phyloP scores from a whole-genome alignment of 805 yeast genomes.

The Brettanomyces anomalus region DNA sequence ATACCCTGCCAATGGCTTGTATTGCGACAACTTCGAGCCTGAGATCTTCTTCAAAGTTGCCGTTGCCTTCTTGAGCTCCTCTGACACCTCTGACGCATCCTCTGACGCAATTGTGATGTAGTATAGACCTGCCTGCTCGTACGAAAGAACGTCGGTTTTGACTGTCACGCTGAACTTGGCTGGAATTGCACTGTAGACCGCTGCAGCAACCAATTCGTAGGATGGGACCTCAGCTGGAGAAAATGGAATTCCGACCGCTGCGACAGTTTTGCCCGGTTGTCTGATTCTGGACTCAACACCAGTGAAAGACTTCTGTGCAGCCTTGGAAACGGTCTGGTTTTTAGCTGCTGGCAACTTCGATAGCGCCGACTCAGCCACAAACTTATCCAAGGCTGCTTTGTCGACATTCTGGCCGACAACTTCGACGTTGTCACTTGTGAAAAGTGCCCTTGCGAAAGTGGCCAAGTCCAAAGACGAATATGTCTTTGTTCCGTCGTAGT shows the following conservation, averaged over 20 bases:
- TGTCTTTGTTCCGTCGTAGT: conserved; percentile 55
- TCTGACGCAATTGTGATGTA: conserved; percentile 56
- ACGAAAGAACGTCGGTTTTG: conserved; percentile 47
- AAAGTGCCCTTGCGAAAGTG: conserved; percentile 56
- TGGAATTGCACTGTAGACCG: conserved; percentile 42
- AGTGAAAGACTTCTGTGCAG: conserved; percentile 31
- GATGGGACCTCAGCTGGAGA: conserved; percentile 52
- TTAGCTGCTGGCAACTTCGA: conserved; percentile 51
- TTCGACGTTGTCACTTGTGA: conserved; percentile 61
- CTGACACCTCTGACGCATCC: conserved; percentile 48
- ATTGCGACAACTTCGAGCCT: conserved; percentile 20
- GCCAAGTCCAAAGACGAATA: conserved; percentile 57
- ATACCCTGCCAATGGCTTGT: conserved; percentile 44
- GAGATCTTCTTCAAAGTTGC: conserved; percentile 38
- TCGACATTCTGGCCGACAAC: conserved; percentile 68
- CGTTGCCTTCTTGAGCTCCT: conserved; percentile 53
- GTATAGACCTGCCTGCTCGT: conserved; percentile 76
- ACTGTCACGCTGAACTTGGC: conserved; percentile 47
- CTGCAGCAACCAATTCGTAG: conserved; percentile 63
- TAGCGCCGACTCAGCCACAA: conserved; percentile 60
- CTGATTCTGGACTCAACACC: conserved; percentile 68
- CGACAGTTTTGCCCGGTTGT: conserved; percentile 55
- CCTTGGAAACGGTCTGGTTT: conserved; percentile 28
- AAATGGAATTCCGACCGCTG: conserved; percentile 77
- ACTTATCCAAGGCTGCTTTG: conserved; percentile 57